Percentiles rank a stretch among this genome's conserved stretches.
Conservation (phyloP, 768 basidiomycete genomes). For the Rubroboletus satanas region DNA sequence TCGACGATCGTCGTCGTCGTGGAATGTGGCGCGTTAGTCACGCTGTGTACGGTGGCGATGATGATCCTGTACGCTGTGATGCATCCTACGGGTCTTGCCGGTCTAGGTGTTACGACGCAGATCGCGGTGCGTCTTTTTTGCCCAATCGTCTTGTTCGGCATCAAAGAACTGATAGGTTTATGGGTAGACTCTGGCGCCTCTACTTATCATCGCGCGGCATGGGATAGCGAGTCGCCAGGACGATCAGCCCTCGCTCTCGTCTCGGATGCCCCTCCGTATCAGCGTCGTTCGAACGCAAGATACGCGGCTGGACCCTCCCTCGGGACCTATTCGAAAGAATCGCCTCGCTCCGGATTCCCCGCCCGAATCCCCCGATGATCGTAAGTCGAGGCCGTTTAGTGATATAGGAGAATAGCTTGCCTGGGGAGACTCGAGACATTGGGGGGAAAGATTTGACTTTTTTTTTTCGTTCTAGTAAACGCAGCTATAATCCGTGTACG, state of each 20-base stretch:
- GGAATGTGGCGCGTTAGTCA: constrained; percentile 23
- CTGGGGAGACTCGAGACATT: no score
- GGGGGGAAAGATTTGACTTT: not conserved
- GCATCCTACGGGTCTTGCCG: constrained; percentile 7
- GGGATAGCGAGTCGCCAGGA: constrained; percentile 7
- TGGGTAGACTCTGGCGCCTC: constrained; percentile 11
- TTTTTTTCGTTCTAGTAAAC: not conserved
- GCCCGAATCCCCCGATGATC: not conserved
- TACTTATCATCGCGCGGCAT: constrained; percentile 18
- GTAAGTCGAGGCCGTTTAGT: constrained; percentile 3
- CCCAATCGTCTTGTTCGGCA: no score
- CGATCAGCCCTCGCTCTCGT: not conserved
- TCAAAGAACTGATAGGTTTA: no score
- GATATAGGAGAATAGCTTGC: not conserved
- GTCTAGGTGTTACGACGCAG: constrained; percentile 21
- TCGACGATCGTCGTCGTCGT: constrained; percentile 17
- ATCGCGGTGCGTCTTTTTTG: constrained; percentile 10
- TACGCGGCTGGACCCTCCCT: constrained; percentile 1
- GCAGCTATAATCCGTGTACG: not conserved
- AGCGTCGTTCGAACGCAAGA: constrained; percentile 9
- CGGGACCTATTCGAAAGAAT: not conserved
- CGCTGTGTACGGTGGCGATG: constrained; percentile 11
- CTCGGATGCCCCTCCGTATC: constrained; percentile 15
- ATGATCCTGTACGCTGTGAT: constrained; percentile 8
- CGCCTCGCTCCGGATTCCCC: not conserved